Base-by-base conservation (phyloP, 179 eudicot species). In the Heliamphora pulchella region DNA sequence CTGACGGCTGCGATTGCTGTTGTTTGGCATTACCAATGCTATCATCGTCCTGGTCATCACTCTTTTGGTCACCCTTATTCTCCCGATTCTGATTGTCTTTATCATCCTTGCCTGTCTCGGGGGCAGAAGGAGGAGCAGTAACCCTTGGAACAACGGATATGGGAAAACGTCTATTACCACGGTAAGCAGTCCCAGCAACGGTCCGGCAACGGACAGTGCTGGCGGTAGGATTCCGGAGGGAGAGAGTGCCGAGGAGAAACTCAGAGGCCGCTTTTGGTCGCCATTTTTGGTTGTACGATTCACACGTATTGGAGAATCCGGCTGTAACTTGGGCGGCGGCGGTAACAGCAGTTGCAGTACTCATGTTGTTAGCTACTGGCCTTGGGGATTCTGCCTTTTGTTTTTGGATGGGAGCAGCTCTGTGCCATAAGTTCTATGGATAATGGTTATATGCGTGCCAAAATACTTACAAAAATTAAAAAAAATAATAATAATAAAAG, bases 141-240 rank as follows among this genome's bases (percentile, higher is more conserved):
- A 75, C 74, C 71, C 80, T 67, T 58, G 44, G 14, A 31, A 77
- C 48, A 50, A 81, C 20, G 73, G 46, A 57, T 20, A 76, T 14
- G 14, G 71, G 13, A 9, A 18, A 8, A 46, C 41, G 63, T 6
- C 78, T 50, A 22, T 62, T 3, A 18, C 75, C 13, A 15, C 50
- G 39, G n/a, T 15, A 11, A 50, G 72, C 58, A 9, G 31, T 41
- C 3, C 1, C 63, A 15, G 47, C 31, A 20, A 43, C 67, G 9
- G 4, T 31, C 15, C 46, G 71, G 10, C 15, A 9, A 31, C 44
- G 58, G 47, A 47, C n/a, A 15, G 15, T 50, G 55, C 2, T 58
- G 44, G 53, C 3, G 63, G 51, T 43, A 67, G 67, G 55, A 66
- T 75, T 74, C 44, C 18, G 11, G 57, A 53, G 62, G 54, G 47